Evolutionary conservation across 345 rosid genomes (phyloP).

Genomic region (Xanthoceras sorbifolium): DNA sequence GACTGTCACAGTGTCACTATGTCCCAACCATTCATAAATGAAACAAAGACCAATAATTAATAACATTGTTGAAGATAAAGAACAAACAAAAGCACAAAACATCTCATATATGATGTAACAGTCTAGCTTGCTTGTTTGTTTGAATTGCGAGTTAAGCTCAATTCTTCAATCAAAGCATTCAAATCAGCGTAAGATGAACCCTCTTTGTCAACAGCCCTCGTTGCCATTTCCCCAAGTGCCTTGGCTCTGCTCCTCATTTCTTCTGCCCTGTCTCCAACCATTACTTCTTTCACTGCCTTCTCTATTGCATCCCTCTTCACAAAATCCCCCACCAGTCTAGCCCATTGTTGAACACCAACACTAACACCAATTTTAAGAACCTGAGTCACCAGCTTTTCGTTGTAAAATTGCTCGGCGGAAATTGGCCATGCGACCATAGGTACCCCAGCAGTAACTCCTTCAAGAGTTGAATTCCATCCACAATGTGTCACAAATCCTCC

Average conservation of each 20-base stretch:
- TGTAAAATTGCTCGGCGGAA: constrained; percentile 51
- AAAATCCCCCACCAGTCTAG: constrained; percentile 22
- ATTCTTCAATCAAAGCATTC: constrained; percentile 33
- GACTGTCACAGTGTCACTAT: no score
- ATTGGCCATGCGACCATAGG: constrained; percentile 59
- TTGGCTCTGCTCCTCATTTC: constrained; percentile 35
- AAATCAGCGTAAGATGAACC: constrained; percentile 39
- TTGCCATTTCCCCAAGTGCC: constrained; percentile 26
- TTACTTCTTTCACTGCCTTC: constrained; percentile 38
- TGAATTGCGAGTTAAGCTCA: constrained; percentile 11
- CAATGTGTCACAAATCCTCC: constrained; percentile 67
- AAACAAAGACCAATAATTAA: no score
- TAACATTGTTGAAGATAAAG: no score
- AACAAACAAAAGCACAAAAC: background rate
- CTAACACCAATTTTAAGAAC: constrained; percentile 41
- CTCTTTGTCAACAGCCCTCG: constrained; percentile 36
- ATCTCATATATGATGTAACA: background rate
- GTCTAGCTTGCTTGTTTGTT: background rate
- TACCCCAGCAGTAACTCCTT: constrained; percentile 49
- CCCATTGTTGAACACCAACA: constrained; percentile 41
- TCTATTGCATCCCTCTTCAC: constrained; percentile 41
- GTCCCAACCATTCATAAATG: no score
- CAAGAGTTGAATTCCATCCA: constrained; percentile 60
- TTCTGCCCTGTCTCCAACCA: constrained; percentile 35
- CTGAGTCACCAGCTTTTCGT: constrained; percentile 49